Conservation (phyloP, 2,329 filamentous ascomycete genomes). For the Periconia digitata region DNA sequence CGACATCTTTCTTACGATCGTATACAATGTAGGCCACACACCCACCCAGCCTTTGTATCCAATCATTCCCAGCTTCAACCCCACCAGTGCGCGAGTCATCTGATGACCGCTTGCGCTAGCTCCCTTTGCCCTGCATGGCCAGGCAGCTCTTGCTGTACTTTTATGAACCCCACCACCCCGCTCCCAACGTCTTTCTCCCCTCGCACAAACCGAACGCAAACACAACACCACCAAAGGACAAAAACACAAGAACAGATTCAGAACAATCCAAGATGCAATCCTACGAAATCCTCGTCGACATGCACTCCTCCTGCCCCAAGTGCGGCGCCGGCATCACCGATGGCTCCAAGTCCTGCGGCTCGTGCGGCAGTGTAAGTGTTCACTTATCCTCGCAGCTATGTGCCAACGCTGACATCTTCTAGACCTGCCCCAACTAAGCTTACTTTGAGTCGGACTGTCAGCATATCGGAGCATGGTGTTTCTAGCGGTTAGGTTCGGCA, state of each 20-base stretch:
- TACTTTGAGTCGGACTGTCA: background rate
- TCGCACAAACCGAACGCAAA: background rate
- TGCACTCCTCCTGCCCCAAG: slow-evolving; percentile 42
- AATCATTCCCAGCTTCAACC: slow-evolving; percentile 14
- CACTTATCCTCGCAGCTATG: background rate
- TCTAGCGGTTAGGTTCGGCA: background rate
- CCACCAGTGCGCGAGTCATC: slow-evolving; percentile 35
- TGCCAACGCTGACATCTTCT: background rate
- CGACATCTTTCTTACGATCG: slow-evolving; percentile 1
- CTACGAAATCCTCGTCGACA: slow-evolving; percentile 30
- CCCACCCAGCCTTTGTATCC: slow-evolving; percentile 8
- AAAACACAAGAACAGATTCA: background rate
- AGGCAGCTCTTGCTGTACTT: slow-evolving; percentile 16
- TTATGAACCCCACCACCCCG: slow-evolving; percentile 42
- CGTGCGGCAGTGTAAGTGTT: slow-evolving; percentile 41
- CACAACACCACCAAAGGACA: background rate
- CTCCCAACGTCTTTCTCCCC: slow-evolving; percentile 14
- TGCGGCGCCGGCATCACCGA: slow-evolving; percentile 37
- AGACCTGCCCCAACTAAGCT: slow-evolving; percentile 29
- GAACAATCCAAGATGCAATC: slow-evolving; percentile 29
- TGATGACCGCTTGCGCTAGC: slow-evolving; percentile 31
- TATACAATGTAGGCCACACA: slow-evolving; percentile 1
- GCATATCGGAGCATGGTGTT: background rate
- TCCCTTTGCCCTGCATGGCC: slow-evolving; percentile 15
- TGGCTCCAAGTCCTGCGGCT: slow-evolving; percentile 39